Evolutionary conservation across 345 rosid species (phyloP), one percentile per base, ranked within the genome.

Genomic region (Sonneratia caseolaris): DNA sequence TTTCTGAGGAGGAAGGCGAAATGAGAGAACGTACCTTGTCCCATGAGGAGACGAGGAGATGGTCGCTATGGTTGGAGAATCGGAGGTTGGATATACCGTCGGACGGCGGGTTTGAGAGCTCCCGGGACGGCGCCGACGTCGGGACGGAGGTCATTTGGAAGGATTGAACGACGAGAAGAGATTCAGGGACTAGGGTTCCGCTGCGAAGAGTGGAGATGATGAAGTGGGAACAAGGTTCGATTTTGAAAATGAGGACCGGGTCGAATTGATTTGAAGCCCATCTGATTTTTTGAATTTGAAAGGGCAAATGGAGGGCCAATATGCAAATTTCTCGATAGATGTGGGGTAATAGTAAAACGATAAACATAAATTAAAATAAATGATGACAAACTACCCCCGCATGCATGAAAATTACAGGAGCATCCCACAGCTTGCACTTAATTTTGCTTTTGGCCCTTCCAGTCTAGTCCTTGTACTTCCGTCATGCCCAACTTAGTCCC

Each of bases 21-120:
- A 40, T 32, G 64, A 36, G 68, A 18, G 27, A 13, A 57, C 37
- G 67, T 79, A 91, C 98, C 96, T 88, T 94, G 81, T 94, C 98
- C 98, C 98, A 94, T 0, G 98, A 94, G 64, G 97, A 94, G 62
- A 94, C 97, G 72, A 94, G 97, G 38, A 94, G 84, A 82, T 88
- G 88, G 75, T 94, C 97, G 82, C 93, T 91, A 84, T 86, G 92
- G 75, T 94, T 94, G 53, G 98, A 94, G 84, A 90, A 94, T 10
- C 96, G 90, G 32, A 94, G 93, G 82, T 91, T 94, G 18, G 98
- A 90, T 81, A 94, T 87, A 71, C 97, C 98, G 79, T 94, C 97
- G n/a, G 87, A 71, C 0, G 97, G 97, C 12, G 97, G 98, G 61
- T 82, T 86, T 15, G 84, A 79, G 68, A 94, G 91, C 86, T 94